Percentiles rank a stretch among this genome's conserved stretches.
These are phyloP conservation scores for Talaromyces funiculosus DNA, from an alignment of 2,329 filamentous ascomycete species.

Conservation along the genomic window DNA sequence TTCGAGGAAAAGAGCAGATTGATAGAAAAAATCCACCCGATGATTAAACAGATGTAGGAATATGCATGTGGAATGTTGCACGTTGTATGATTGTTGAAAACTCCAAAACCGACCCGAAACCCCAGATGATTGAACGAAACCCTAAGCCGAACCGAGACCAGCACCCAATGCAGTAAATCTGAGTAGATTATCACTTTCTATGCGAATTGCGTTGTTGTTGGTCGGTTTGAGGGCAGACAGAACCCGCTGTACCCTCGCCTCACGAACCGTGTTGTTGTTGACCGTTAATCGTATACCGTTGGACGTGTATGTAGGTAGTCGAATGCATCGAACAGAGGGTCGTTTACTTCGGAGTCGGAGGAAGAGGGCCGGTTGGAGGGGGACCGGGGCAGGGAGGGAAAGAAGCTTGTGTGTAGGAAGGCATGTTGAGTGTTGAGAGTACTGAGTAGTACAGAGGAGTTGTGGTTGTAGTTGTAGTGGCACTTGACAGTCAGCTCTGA, in stretches of 20 bases:
- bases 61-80: background rate
- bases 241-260: conserved; percentile 3
- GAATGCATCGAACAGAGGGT: background rate
- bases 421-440: conserved; percentile 3
- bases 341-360: conserved; percentile 15
- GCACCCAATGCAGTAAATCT: background rate
- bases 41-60: background rate
- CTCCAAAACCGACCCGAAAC: background rate
- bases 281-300: conserved; percentile 4
- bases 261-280: background rate
- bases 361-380: conserved; percentile 15
- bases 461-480: background rate
- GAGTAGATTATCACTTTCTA: background rate
- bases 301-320: background rate
- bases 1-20: background rate
- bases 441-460: background rate
- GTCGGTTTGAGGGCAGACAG: background rate
- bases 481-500: background rate
- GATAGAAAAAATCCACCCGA: background rate
- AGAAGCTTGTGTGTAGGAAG: conserved; percentile 13
- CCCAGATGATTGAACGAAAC: background rate
- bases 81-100: background rate
- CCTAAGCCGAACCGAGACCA: conserved; percentile 1
- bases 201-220: background rate
- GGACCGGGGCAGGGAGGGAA: conserved; percentile 15